Percentiles rank a stretch among this genome's conserved stretches.
These are phyloP conservation scores for Saccharomyces kudriavzevii DNA, from an alignment of 805 yeast species.

Conservation along the genomic window DNA sequence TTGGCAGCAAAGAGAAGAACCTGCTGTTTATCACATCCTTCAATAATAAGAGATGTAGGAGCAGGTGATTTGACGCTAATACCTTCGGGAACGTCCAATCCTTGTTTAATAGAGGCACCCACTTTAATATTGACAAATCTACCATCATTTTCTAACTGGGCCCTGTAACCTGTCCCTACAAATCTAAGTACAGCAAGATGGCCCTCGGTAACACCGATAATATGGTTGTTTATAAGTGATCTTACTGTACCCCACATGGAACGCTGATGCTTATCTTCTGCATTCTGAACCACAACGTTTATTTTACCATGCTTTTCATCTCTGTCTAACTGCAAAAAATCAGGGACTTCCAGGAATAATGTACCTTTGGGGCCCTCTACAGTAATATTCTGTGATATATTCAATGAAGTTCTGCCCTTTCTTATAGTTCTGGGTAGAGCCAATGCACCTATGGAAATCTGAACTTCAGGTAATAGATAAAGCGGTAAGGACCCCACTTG, in stretches of 20 bases:
- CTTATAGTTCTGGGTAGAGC: conserved; percentile 50
- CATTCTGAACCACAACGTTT: conserved; percentile 49
- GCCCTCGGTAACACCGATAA: conserved; percentile 88
- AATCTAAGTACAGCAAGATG: conserved; percentile 79
- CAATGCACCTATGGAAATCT: conserved; percentile 34
- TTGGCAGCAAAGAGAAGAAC: conserved; percentile 84
- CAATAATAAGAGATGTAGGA: conserved; percentile 77
- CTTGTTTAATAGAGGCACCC: conserved; percentile 79
- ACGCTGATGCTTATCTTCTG: conserved; percentile 56
- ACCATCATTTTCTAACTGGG: conserved; percentile 54
- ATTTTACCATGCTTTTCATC: conserved; percentile 32
- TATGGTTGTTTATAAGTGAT: conserved; percentile 64
- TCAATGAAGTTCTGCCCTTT: conserved; percentile 55
- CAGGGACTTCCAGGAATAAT: conserved; percentile 58
- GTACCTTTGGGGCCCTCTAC: conserved; percentile 75
- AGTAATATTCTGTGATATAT: conserved; percentile 49
- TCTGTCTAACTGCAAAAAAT: conserved; percentile 44
- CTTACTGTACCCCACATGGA: conserved; percentile 95
- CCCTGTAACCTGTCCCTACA: conserved; percentile 97
- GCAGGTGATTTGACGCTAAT: conserved; percentile 68
- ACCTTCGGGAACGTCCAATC: conserved; percentile 68
- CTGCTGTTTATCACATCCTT: conserved; percentile 82
- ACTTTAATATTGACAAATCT: conserved; percentile 68
- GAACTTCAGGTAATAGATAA: conserved; percentile 54
- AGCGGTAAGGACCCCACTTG: conserved; percentile 81